Evolutionary conservation across 306 rosid genomes (phyloP).

Genomic region (Gynostemma pentaphyllum): DNA sequence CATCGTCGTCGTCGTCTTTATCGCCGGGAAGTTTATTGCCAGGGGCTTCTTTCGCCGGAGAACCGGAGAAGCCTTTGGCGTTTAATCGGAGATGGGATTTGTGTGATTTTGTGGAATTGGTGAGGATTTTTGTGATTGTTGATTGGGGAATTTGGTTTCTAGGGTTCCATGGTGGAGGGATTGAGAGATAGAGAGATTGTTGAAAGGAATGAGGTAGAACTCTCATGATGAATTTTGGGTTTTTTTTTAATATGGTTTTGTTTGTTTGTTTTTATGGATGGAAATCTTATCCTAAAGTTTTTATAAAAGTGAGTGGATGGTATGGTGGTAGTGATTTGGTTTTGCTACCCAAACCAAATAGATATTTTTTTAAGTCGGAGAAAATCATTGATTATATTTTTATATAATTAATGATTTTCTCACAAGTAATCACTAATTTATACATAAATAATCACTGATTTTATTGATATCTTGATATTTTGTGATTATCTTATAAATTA

Average conservation of each 20-base stretch:
- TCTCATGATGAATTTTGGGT: slow-evolving; percentile 33
- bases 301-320: slow-evolving; percentile 26
- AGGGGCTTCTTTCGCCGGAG: slow-evolving; percentile 16
- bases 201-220: slow-evolving; percentile 29
- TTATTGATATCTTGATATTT: too few relatives aligned
- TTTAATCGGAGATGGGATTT: slow-evolving; percentile 19
- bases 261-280: slow-evolving; percentile 18
- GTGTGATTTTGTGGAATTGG: neutral
- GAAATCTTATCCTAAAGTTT: slow-evolving; percentile 44
- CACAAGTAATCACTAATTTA: too few relatives aligned
- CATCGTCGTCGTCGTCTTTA: slow-evolving; percentile 22
- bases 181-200: slow-evolving; percentile 26
- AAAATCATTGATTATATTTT: too few relatives aligned
- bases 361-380: neutral
- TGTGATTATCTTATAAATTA: too few relatives aligned
- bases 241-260: neutral
- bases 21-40: slow-evolving; percentile 9
- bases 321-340: slow-evolving; percentile 22
- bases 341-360: neutral
- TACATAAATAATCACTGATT: too few relatives aligned
- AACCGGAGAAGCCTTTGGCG: slow-evolving; percentile 48
- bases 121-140: slow-evolving; percentile 9
- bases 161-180: slow-evolving; percentile 35
- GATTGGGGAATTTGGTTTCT: slow-evolving; percentile 19
- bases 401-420: too few relatives aligned